A percentile compares a stretch with the other conserved stretches of the same genome.
These are phyloP conservation scores for Trametes cubensis DNA, from an alignment of 768 basidiomycete genomes.

Conservation along the genomic window DNA sequence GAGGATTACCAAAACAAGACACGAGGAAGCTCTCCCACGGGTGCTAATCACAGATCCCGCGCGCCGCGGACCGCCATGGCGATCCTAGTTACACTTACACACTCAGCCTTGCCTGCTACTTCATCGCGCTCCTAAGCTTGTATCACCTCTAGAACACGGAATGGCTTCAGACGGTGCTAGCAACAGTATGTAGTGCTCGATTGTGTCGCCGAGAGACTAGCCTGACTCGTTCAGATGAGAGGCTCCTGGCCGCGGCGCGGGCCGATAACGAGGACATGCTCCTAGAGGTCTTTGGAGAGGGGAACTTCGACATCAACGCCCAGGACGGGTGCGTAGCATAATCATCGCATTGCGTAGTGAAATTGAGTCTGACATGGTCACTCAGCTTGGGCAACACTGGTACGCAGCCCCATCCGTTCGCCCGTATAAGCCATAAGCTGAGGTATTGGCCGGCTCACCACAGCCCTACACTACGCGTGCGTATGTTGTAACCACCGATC, in stretches of 20 bases:
- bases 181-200: conserved; percentile 25
- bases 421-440: neutral
- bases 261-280: conserved; percentile 72
- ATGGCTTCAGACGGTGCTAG: conserved; percentile 28
- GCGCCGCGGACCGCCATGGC: neutral
- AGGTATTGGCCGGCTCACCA: neutral
- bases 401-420: conserved; percentile 37
- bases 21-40: conserved; percentile 10
- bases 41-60: conserved; percentile 21
- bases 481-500: conserved; percentile 30
- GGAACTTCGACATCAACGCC: conserved; percentile 70
- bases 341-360: neutral
- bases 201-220: neutral
- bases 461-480: conserved; percentile 77
- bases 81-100: neutral
- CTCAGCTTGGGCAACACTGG: conserved; percentile 75
- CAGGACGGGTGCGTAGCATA: conserved; percentile 68
- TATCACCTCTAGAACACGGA: neutral
- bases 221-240: conserved; percentile 53
- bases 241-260: conserved; percentile 73
- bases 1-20: neutral
- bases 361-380: neutral
- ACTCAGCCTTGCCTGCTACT: neutral
- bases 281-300: conserved; percentile 58
- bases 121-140: neutral